Evolutionary conservation across 352 stramenopile species (phyloP).

Genomic region (Pythium brachiatum): DNA sequence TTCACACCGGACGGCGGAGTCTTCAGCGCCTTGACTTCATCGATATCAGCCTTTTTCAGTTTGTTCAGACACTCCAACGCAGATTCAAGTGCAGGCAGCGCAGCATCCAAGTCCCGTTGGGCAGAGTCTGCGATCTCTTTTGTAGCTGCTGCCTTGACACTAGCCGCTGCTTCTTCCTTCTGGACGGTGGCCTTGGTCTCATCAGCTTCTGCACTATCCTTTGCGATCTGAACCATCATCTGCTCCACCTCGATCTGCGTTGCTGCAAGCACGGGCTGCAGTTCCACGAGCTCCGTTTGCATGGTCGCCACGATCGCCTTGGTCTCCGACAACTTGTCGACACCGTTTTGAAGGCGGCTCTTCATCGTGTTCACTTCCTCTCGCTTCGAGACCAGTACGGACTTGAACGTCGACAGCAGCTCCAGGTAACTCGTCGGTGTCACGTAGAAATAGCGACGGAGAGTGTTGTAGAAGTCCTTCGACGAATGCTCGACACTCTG

Average conservation of each 20-base stretch:
- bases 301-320: slow-evolving; percentile 81
- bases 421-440: slow-evolving; percentile 93
- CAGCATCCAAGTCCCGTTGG: slow-evolving; percentile 85
- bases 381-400: slow-evolving; percentile 85
- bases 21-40: slow-evolving; percentile 91
- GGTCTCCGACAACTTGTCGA: slow-evolving; percentile 86
- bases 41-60: slow-evolving; percentile 90
- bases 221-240: slow-evolving; percentile 90
- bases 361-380: slow-evolving; percentile 89
- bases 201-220: slow-evolving; percentile 89
- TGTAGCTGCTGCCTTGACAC: slow-evolving; percentile 80
- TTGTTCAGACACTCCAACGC: slow-evolving; percentile 88
- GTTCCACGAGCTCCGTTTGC: slow-evolving; percentile 79
- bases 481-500: slow-evolving; percentile 86
- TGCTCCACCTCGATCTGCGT: slow-evolving; percentile 85
- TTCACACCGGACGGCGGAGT: slow-evolving; percentile 89
- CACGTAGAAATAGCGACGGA: slow-evolving; percentile 91
- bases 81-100: slow-evolving; percentile 81
- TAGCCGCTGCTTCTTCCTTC: slow-evolving; percentile 87
- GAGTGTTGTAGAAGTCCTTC: slow-evolving; percentile 82
- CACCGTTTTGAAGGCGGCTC: slow-evolving; percentile 77
- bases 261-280: slow-evolving; percentile 72
- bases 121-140: slow-evolving; percentile 90
- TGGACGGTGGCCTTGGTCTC: slow-evolving; percentile 83
- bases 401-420: slow-evolving; percentile 90